A percentile compares a stretch with the other conserved stretches of the same genome.
phyloP scores from a whole-genome alignment of 345 rosid genomes.

The Adansonia digitata region DNA sequence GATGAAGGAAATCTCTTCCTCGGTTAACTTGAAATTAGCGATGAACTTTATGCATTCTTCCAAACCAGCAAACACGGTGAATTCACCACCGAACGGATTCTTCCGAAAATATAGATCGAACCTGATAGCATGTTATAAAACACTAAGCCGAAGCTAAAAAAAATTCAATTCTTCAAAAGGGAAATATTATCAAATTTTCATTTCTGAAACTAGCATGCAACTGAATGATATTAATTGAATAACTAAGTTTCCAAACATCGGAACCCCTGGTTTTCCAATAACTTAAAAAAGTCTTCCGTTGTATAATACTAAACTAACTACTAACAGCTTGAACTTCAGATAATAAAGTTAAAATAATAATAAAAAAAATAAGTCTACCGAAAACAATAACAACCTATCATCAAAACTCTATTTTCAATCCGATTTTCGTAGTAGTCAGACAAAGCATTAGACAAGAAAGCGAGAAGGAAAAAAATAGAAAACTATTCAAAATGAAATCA shows the following conservation, averaged over 20 bases:
- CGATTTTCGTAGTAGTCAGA: not conserved
- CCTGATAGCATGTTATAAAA: constrained; percentile 33
- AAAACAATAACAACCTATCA: not conserved
- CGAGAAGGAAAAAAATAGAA: not conserved
- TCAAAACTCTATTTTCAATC: not conserved
- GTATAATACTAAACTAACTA: not conserved
- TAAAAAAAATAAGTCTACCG: not conserved
- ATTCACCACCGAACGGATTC: constrained; percentile 97
- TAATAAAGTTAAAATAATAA: too few relatives aligned
- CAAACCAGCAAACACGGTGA: constrained; percentile 87
- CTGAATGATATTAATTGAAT: not conserved
- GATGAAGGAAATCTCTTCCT: constrained; percentile 75
- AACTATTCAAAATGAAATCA: not conserved
- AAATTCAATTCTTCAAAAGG: not conserved
- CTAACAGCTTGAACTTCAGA: not conserved
- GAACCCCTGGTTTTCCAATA: not conserved
- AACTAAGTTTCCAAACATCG: not conserved
- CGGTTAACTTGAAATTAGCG: constrained; percentile 70
- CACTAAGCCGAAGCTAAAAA: not conserved
- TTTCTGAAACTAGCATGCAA: not conserved
- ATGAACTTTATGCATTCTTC: constrained; percentile 89
- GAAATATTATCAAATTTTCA: not conserved
- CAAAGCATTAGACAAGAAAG: not conserved
- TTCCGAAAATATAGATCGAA: constrained; percentile 91
- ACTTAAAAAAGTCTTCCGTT: not conserved